Evolutionary conservation across 73 alveolate species (phyloP).

Genomic region (Paramecium sonneborni): DNA sequence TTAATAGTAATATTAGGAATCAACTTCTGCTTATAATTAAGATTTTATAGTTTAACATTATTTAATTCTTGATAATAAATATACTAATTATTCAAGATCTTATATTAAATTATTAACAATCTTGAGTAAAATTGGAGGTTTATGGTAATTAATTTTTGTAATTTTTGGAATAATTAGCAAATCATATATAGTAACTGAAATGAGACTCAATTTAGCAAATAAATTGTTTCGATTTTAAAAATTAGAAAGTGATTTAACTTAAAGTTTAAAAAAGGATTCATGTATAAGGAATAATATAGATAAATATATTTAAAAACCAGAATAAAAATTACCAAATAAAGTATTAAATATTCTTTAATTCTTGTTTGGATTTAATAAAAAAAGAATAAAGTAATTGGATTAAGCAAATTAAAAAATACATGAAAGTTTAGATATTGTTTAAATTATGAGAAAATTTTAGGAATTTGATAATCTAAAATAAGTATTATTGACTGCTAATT

Average conservation of each 20-base stretch:
- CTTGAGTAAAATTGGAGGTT: background rate
- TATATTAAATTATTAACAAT: background rate
- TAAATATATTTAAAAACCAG: background rate
- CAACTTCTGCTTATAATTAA: background rate
- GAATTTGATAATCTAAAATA: too few relatives aligned
- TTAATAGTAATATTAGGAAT: background rate
- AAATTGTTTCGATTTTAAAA: too few relatives aligned
- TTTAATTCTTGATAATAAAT: background rate
- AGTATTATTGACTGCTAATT: too few relatives aligned
- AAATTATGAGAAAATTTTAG: too few relatives aligned
- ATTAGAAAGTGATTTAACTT: background rate
- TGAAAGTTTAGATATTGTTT: too few relatives aligned
- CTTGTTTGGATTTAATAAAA: background rate
- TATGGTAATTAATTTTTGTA: background rate
- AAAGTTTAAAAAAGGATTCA: background rate
- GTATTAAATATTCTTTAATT: background rate
- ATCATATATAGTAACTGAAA: background rate
- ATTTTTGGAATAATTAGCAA: background rate
- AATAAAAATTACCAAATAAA: background rate
- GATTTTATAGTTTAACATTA: background rate
- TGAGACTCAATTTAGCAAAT: too few relatives aligned
- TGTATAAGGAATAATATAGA: background rate
- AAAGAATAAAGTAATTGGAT: background rate
- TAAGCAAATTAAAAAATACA: background rate
- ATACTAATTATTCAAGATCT: background rate